A percentile compares a stretch with the other conserved stretches of the same genome.
Evolutionary conservation across 2,329 filamentous ascomycete species (phyloP).

Genomic region (Chrysoporthe puriensis): DNA sequence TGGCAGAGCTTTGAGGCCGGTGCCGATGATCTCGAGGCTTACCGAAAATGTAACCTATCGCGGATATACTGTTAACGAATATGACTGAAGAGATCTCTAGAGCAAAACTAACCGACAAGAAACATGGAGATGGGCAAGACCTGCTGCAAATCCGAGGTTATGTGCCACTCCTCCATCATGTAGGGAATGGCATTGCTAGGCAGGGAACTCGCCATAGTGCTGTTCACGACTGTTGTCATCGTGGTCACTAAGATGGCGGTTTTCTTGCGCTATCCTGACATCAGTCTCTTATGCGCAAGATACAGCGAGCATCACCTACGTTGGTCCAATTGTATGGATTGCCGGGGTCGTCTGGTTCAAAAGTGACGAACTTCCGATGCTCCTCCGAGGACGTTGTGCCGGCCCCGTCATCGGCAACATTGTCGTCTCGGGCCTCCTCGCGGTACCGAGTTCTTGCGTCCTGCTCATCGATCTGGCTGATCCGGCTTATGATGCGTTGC

Average conservation of each 20-base stretch:
- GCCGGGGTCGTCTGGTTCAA: conserved; percentile 52
- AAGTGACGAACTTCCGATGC: conserved; percentile 45
- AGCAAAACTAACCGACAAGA: conserved; percentile 49
- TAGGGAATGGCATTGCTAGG: conserved; percentile 65
- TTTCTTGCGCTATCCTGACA: conserved; percentile 53
- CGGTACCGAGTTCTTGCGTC: conserved; percentile 47
- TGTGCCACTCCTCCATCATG: conserved; percentile 60
- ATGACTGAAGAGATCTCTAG: neutral
- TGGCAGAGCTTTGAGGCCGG: too few species aligned
- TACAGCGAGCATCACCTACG: conserved; percentile 31
- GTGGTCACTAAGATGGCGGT: conserved; percentile 55
- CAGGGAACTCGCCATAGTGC: conserved; percentile 67
- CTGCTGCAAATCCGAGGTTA: conserved; percentile 50
- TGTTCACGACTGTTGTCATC: conserved; percentile 67
- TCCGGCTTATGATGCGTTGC: conserved; percentile 26
- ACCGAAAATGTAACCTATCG: conserved; percentile 59
- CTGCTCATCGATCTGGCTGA: conserved; percentile 41
- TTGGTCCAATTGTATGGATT: conserved; percentile 58
- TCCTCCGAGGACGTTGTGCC: conserved; percentile 37
- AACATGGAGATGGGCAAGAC: conserved; percentile 66
- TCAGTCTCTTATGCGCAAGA: conserved; percentile 22
- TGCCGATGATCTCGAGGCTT: conserved; percentile 20
- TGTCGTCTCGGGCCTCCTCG: conserved; percentile 46
- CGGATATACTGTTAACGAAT: neutral
- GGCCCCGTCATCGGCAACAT: conserved; percentile 31